phyloP scores from a whole-genome alignment of 2,329 filamentous ascomycete genomes.

The Ceratocystis papillata region DNA sequence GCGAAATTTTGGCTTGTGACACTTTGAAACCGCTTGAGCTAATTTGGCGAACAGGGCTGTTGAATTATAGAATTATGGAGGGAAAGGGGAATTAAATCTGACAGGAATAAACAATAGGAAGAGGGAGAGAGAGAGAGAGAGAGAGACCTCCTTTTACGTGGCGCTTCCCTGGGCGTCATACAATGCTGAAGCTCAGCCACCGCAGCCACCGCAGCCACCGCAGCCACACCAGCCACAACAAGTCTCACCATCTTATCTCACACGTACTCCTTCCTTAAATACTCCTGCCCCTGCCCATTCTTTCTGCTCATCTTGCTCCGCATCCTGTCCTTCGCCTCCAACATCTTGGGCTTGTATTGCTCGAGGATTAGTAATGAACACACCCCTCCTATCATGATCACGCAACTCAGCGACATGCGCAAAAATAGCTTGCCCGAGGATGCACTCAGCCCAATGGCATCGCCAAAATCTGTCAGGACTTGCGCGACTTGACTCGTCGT shows the following conservation, averaged over 20 bases:
- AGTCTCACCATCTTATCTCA: background rate
- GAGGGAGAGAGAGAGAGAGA: background rate
- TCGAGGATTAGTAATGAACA: constrained; percentile 28
- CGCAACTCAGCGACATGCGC: constrained; percentile 40
- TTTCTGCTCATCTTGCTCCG: constrained; percentile 29
- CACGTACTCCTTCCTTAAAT: constrained; percentile 1
- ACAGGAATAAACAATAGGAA: too few species aligned
- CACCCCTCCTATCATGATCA: constrained; percentile 32
- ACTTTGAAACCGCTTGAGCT: background rate
- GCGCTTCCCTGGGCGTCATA: too few species aligned
- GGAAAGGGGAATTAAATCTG: too few species aligned
- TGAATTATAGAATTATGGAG: background rate
- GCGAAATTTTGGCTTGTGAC: background rate
- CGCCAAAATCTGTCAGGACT: constrained; percentile 36
- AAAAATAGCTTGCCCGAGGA: constrained; percentile 36
- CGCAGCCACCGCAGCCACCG: too few species aligned
- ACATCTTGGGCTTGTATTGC: constrained; percentile 24
- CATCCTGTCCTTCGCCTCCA: constrained; percentile 26
- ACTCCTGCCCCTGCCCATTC: constrained; percentile 27
- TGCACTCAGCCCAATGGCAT: constrained; percentile 38
- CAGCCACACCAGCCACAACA: background rate
- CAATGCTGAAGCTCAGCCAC: too few species aligned
- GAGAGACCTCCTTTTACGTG: background rate
- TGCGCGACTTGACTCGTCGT: constrained; percentile 34
- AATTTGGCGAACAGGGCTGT: background rate